Evolutionary conservation across 2,329 filamentous ascomycete genomes (phyloP).

Genomic region (Aspergillus quadrilineatus): DNA sequence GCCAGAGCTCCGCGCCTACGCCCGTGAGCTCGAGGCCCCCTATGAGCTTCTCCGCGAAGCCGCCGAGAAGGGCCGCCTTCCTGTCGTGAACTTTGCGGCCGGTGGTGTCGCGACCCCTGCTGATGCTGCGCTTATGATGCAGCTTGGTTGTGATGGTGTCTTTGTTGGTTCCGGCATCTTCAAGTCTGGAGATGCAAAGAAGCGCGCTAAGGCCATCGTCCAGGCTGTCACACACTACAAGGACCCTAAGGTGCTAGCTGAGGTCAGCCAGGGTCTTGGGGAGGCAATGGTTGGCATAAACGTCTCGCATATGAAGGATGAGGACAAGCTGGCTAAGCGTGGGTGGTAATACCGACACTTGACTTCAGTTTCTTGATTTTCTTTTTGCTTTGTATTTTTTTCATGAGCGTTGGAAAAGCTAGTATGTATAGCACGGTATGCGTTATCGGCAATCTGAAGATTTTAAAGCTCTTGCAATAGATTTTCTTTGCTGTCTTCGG

Average conservation of each 20-base stretch:
- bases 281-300: constrained; percentile 98
- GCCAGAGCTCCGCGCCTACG: constrained; percentile 72
- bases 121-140: constrained; percentile 98
- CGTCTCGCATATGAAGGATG: constrained; percentile 71
- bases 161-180: constrained; percentile 98
- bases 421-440: constrained; percentile 9
- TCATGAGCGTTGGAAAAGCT: constrained; percentile 19
- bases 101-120: constrained; percentile 99
- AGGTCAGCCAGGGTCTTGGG: constrained; percentile 84
- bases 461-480: constrained; percentile 10
- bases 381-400: neutral
- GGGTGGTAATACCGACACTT: constrained; percentile 65
- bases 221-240: constrained; percentile 88
- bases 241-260: constrained; percentile 79
- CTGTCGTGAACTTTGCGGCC: constrained; percentile 96
- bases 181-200: constrained; percentile 87
- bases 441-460: constrained; percentile 6
- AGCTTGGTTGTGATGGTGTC: constrained; percentile 94
- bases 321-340: constrained; percentile 78
- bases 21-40: constrained; percentile 77
- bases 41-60: constrained; percentile 80
- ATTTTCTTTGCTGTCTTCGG: constrained; percentile 1
- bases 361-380: constrained; percentile 3
- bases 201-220: constrained; percentile 91
- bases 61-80: constrained; percentile 80